Evolutionary conservation across 371 early-diverging fungal genomes (phyloP).

Genomic region (Zychaea mexicana): DNA sequence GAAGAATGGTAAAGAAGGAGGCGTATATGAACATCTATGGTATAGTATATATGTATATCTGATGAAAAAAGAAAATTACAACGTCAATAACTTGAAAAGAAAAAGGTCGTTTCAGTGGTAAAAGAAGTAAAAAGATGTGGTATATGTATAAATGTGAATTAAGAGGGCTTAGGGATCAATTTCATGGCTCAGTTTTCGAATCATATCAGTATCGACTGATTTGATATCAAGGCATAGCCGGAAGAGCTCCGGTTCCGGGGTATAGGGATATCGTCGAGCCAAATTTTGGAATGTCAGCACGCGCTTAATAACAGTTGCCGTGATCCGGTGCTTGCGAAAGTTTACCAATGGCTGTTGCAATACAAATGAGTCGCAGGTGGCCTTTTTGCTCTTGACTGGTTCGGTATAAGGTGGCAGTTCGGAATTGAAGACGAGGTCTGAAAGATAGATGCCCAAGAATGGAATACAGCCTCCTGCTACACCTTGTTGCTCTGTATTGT

Average conservation of each 20-base stretch:
- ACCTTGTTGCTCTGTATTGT: slow-evolving; percentile 18
- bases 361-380: slow-evolving; percentile 20
- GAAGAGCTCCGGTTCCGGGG: slow-evolving; percentile 43
- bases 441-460: slow-evolving; percentile 67
- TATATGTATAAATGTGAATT: background rate
- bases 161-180: slow-evolving; percentile 11
- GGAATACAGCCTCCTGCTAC: slow-evolving; percentile 61
- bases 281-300: slow-evolving; percentile 62
- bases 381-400: slow-evolving; percentile 13
- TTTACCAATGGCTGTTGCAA: slow-evolving; percentile 60
- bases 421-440: slow-evolving; percentile 67
- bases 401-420: slow-evolving; percentile 61
- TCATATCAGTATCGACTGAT: slow-evolving; percentile 32
- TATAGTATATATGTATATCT: too few relatives aligned
- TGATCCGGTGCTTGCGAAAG: slow-evolving; percentile 65
- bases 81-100: too few relatives aligned
- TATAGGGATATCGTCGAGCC: slow-evolving; percentile 60
- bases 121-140: background rate
- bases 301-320: slow-evolving; percentile 66
- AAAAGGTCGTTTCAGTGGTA: too few relatives aligned
- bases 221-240: slow-evolving; percentile 36
- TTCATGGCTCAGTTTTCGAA: slow-evolving; percentile 32
- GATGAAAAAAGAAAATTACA: too few relatives aligned
- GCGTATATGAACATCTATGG: too few relatives aligned
- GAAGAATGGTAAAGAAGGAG: too few relatives aligned